A percentile compares a stretch with the other conserved stretches of the same genome.
These are phyloP conservation scores for Vaccinium darrowii DNA, from an alignment of 148 eudicot species.

Conservation along the genomic window DNA sequence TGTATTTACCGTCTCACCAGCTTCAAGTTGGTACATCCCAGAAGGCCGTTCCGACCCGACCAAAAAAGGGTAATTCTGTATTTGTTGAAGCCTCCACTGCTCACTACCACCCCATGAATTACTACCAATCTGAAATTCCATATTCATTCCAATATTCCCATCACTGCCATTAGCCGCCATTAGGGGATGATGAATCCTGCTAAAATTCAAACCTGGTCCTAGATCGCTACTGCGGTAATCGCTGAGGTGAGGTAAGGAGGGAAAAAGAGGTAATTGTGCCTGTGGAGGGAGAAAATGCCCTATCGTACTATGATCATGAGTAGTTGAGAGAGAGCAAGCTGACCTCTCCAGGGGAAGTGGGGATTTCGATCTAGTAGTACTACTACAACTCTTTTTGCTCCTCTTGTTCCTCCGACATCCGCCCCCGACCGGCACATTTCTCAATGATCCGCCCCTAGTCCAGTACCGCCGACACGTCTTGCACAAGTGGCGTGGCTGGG, in stretches of 20 bases:
- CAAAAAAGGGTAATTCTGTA: slow-evolving; percentile 14
- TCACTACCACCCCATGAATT: not conserved
- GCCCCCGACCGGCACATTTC: slow-evolving; percentile 27
- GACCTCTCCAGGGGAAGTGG: not conserved
- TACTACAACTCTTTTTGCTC: slow-evolving; percentile 4
- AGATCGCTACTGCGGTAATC: not conserved
- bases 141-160: not conserved
- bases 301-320: too few relatives aligned
- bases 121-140: slow-evolving; percentile 1
- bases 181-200: not conserved
- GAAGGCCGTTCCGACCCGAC: not conserved
- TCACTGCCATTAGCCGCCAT: not conserved
- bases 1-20: too few relatives aligned
- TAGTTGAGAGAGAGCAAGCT: not conserved
- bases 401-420: slow-evolving; percentile 27
- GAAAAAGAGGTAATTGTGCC: not conserved
- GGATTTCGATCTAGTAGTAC: not conserved
- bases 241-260: slow-evolving; percentile 1
- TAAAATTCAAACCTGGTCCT: not conserved
- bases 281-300: too few relatives aligned
- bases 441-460: slow-evolving; percentile 25
- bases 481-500: slow-evolving; percentile 29
- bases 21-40: slow-evolving; percentile 7
- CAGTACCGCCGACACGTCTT: slow-evolving; percentile 29
- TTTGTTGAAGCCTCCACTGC: slow-evolving; percentile 1